Evolutionary conservation across 192 early-diverging fungal genomes (phyloP).

Genomic region (Oehlia diaphana): DNA sequence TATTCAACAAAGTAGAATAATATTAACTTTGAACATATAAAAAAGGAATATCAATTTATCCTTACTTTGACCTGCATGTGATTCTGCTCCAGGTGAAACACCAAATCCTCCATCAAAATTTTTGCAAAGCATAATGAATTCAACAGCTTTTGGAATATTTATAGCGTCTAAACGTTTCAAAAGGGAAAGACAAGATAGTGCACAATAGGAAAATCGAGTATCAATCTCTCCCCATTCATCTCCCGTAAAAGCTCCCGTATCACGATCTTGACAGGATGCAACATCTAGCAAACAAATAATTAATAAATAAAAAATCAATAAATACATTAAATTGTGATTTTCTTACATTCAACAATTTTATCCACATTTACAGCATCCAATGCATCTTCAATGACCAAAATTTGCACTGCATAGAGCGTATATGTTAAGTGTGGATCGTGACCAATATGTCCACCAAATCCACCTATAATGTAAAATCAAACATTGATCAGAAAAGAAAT

Average conservation of each 20-base stretch:
- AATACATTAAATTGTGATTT: neutral
- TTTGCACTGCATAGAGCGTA: conserved; percentile 90
- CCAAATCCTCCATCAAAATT: conserved; percentile 99
- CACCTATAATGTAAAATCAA: conserved; percentile 49
- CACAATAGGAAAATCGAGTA: conserved; percentile 88
- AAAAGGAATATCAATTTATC: neutral
- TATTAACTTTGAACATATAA: neutral
- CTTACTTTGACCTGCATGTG: conserved; percentile 81
- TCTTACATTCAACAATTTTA: conserved; percentile 69
- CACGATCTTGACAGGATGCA: conserved; percentile 54
- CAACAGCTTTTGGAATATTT: conserved; percentile 60
- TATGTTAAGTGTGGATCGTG: conserved; percentile 93
- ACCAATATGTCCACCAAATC: conserved; percentile 83
- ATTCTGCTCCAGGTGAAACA: conserved; percentile 84
- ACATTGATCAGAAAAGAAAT: neutral
- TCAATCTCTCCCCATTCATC: conserved; percentile 95
- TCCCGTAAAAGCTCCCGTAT: conserved; percentile 82
- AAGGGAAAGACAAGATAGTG: conserved; percentile 77
- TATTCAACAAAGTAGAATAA: conserved; percentile 1
- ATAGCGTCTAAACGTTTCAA: conserved; percentile 65
- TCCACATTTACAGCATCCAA: conserved; percentile 71
- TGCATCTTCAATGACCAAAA: conserved; percentile 79
- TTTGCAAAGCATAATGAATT: conserved; percentile 73
- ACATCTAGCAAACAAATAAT: conserved; percentile 54
- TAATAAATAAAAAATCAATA: neutral